Evolutionary conservation across 768 basidiomycete genomes (phyloP), one percentile per base, ranked within the genome.

Genomic region (Rhizopogon roseolus): DNA sequence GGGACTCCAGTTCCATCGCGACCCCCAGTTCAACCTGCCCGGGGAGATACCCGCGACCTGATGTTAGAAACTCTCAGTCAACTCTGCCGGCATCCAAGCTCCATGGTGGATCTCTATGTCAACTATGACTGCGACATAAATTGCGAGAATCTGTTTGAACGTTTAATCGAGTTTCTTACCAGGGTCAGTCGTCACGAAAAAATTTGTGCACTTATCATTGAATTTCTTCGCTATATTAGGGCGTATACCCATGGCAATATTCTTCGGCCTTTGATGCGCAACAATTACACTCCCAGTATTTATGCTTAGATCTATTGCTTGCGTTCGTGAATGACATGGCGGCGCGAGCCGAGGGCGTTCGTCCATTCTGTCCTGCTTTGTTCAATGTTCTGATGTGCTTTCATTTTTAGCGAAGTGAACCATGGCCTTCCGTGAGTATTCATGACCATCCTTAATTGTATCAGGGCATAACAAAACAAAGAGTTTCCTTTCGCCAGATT

Each of bases 91-190:
- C 84, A 89, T 61, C 83, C 90, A 2, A 90, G 86, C 64, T 95
- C 96, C 73, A 93, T 97, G 89, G 91, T 96, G 43, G 93, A 98
- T 63, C 75, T 97, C 13, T 99, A 93, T 73, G 80, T 85, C 52
- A 99, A 98, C 68, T 99, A 98, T 68, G 97, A 99, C 66, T 98
- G 94, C 64, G 93, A 97, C 63, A 84, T 89, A 59, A 96, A 98
- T 64, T 93, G 92, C 67, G 97, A 98, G 73, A 96, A 98, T 67
- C 71, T 98, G 53, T 96, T 95, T 61, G 95, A 98, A 66, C 78
- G 91, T 14, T 72, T 98, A 19, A 74, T 95, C 55, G 90, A 87
- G 25, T 97, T 98, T 67, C 71, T 93, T 58, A 90, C 92, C 6
- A 88, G 90, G 76, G 93, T 93, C 60, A 53, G 76, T 49, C 10